Base-by-base conservation (phyloP, 116 monocot genomes). In the Cymodocea nodosa region DNA sequence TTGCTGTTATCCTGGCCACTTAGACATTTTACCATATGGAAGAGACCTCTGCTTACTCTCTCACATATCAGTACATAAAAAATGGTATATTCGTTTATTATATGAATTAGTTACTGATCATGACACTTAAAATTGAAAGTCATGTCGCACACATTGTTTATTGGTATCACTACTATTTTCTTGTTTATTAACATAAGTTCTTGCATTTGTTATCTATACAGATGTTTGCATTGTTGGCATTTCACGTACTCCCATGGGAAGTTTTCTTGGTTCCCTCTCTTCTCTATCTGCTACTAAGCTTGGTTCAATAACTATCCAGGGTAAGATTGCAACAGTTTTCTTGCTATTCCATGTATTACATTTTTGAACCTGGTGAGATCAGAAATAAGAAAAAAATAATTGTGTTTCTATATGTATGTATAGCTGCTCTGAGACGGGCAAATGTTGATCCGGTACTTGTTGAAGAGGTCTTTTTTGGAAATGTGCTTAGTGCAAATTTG, bases 181-280 rank as follows among this genome's bases (percentile, higher is more conserved):
- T 24, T 22, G 5, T 24, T 6, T 3, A 20, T 14, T 59, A 3
- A 23, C 25, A 59, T 59, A 30, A 20, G 25, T 59, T 16, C 5
- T n/a, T 64, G 15, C 23, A 23, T 64, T 20, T 20, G 3, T 64
- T 49, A 7, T 22, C 66, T 73, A 13, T 5, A 58, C 74, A 94
- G 95, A 95, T 87, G 95, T 85, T 35, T 90, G 90, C 73, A 67
- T 95, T 68, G 95, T 95, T 56, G 83, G 95, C 50, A 81, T 87
- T 73, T 84, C 95, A 59, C 84, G 95, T 13, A 95, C 95, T 51
- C 95, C 95, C 24, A 87, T 95, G 49, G 95, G 95, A 53, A 77
- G 70, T 15, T 90, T 95, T 73, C 87, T 90, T 72, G 95, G 95
- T 62, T 72, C 83, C 10, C 68, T 95, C 66, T 90, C 90, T 70